These are phyloP conservation scores for Suhomyces pyralidae DNA, from an alignment of 805 yeast genomes.

Conservation along the genomic window DNA sequence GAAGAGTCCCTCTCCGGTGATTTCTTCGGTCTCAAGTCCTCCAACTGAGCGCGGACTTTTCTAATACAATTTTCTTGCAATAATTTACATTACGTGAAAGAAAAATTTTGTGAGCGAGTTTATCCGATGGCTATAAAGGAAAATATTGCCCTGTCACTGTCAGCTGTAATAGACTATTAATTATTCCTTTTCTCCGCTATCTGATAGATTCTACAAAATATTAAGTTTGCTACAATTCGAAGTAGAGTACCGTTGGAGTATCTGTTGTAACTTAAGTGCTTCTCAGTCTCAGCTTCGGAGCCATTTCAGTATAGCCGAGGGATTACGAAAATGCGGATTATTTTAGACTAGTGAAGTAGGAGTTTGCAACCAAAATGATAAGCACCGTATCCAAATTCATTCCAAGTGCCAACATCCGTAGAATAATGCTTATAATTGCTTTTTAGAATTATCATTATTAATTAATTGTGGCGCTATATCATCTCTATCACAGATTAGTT, in stretches of 20 bases:
- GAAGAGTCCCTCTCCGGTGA: too few relatives aligned
- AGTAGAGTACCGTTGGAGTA: not conserved
- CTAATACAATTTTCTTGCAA: too few relatives aligned
- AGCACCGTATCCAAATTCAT: not conserved
- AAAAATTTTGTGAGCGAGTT: too few relatives aligned
- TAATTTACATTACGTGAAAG: too few relatives aligned
- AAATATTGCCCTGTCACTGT: too few relatives aligned
- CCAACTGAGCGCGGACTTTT: too few relatives aligned
- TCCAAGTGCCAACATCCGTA: not conserved
- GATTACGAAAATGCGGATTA: not conserved
- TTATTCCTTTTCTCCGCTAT: too few relatives aligned
- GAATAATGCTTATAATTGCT: not conserved
- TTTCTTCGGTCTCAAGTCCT: too few relatives aligned
- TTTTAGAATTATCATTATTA: not conserved
- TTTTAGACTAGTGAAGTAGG: not conserved
- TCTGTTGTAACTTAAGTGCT: not conserved
- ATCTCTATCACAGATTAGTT: not conserved
- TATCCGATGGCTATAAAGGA: too few relatives aligned
- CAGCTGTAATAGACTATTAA: too few relatives aligned
- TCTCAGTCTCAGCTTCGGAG: not conserved
- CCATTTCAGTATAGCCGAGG: not conserved
- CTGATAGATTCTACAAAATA: too few relatives aligned
- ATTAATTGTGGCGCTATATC: not conserved
- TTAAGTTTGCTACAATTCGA: too few relatives aligned
- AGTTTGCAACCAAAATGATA: not conserved